Conservation (phyloP, 768 basidiomycete genomes). For the Leccinum olivaceopallidum region DNA sequence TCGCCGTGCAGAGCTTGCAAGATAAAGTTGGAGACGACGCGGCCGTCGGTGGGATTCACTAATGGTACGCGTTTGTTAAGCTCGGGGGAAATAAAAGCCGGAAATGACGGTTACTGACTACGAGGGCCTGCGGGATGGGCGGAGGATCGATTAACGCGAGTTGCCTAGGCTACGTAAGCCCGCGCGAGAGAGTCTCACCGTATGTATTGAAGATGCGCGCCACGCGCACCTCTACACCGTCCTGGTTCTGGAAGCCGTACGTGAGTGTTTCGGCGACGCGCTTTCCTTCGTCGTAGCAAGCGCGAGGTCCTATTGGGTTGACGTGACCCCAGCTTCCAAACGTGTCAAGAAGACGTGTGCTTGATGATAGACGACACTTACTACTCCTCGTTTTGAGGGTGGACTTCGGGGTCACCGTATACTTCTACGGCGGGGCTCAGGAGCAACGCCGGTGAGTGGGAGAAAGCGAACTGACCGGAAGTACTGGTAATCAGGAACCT, state of each 20-base stretch:
- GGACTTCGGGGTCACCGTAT: slow-evolving; percentile 97
- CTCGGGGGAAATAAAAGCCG: slow-evolving; percentile 6
- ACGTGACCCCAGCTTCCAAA: slow-evolving; percentile 89
- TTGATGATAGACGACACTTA: slow-evolving; percentile 39
- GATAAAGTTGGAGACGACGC: slow-evolving; percentile 99
- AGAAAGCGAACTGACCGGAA: slow-evolving; percentile 59
- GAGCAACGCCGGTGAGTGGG: background rate
- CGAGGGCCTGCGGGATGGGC: slow-evolving; percentile 47
- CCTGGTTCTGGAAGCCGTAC: slow-evolving; percentile 93
- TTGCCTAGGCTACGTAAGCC: background rate
- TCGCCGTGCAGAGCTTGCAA: slow-evolving; percentile 95
- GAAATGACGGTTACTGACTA: slow-evolving; percentile 51
- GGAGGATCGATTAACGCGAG: background rate
- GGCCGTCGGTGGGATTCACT: slow-evolving; percentile 97
- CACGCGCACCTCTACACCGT: slow-evolving; percentile 93
- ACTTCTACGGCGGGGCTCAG: slow-evolving; percentile 60
- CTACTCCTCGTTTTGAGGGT: slow-evolving; percentile 97
- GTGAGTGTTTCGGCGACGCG: slow-evolving; percentile 98
- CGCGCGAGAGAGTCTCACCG: slow-evolving; percentile 40
- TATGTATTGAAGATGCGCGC: slow-evolving; percentile 99
- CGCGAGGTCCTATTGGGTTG: slow-evolving; percentile 96
- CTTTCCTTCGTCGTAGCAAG: slow-evolving; percentile 99
- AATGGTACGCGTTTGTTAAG: slow-evolving; percentile 11
- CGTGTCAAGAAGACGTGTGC: slow-evolving; percentile 17
- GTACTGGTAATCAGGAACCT: slow-evolving; percentile 96